Conservation (phyloP, 2,329 filamentous ascomycete species). For the Talaromyces sp. region DNA sequence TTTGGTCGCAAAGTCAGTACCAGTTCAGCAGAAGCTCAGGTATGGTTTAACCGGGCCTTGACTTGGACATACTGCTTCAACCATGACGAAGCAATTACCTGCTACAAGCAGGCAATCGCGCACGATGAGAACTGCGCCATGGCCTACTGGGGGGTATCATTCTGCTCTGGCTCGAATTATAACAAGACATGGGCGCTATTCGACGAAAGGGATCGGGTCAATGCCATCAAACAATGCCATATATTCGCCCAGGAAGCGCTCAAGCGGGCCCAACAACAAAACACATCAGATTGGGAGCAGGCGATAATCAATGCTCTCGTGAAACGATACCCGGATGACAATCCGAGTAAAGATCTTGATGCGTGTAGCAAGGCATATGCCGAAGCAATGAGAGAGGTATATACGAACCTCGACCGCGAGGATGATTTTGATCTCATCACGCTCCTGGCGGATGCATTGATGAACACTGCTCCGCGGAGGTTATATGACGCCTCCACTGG, state of each 20-base stretch:
- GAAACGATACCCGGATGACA: slow-evolving; percentile 26
- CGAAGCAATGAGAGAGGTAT: slow-evolving; percentile 53
- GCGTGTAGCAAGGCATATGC: slow-evolving; percentile 56
- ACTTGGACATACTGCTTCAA: slow-evolving; percentile 38
- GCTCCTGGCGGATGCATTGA: slow-evolving; percentile 60
- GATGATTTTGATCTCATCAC: slow-evolving; percentile 58
- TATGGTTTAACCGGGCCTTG: slow-evolving; percentile 34
- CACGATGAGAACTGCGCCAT: slow-evolving; percentile 31
- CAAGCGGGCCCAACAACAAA: slow-evolving; percentile 29
- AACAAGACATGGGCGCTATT: slow-evolving; percentile 49
- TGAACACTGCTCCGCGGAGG: slow-evolving; percentile 61
- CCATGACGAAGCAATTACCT: slow-evolving; percentile 32
- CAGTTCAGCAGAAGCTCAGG: slow-evolving; percentile 23
- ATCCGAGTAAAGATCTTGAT: slow-evolving; percentile 44
- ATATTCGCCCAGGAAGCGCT: slow-evolving; percentile 34
- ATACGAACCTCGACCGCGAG: slow-evolving; percentile 39
- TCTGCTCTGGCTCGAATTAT: slow-evolving; percentile 47
- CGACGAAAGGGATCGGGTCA: slow-evolving; percentile 37
- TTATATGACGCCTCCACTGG: slow-evolving; percentile 60
- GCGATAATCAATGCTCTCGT: slow-evolving; percentile 16
- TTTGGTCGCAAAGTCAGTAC: slow-evolving; percentile 32
- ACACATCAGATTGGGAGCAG: slow-evolving; percentile 21
- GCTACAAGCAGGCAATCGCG: slow-evolving; percentile 31
- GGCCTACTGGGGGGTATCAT: slow-evolving; percentile 45
- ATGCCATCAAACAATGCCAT: slow-evolving; percentile 41